Evolutionary conservation across 352 stramenopile genomes (phyloP).

Genomic region (Phytopythium boreale): DNA sequence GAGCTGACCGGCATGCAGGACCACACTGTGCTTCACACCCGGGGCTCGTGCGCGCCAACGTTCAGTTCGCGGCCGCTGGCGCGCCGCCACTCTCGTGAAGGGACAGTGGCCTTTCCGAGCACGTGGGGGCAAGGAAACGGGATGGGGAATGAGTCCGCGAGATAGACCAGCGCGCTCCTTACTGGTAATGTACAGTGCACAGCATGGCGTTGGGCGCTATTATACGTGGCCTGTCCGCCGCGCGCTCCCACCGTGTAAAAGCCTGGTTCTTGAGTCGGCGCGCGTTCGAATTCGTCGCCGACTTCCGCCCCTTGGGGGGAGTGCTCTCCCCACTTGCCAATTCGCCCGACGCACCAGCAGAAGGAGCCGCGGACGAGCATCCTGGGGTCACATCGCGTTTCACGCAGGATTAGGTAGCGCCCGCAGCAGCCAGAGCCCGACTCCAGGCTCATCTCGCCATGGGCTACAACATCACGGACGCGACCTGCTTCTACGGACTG

Average conservation of each 20-base stretch:
- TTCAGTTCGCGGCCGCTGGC: neutral
- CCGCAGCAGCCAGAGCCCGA: too few relatives aligned
- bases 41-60: neutral
- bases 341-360: neutral
- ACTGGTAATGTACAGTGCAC: too few relatives aligned
- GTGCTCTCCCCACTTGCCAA: neutral
- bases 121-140: slow-evolving; percentile 8
- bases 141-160: neutral
- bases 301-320: neutral
- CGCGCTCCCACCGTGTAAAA: neutral
- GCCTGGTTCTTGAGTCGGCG: neutral
- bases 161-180: neutral
- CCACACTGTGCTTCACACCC: neutral
- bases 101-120: slow-evolving; percentile 2
- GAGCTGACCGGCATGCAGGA: neutral
- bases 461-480: slow-evolving; percentile 12
- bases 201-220: too few relatives aligned
- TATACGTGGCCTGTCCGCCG: too few relatives aligned
- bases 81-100: neutral
- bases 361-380: neutral
- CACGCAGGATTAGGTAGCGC: too few relatives aligned
- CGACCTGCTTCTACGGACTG: slow-evolving; percentile 18
- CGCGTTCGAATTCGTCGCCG: neutral
- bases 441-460: neutral
- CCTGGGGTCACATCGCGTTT: neutral